phyloP scores from a whole-genome alignment of 305 asterid genomes.

The Euphrasia arctica region DNA sequence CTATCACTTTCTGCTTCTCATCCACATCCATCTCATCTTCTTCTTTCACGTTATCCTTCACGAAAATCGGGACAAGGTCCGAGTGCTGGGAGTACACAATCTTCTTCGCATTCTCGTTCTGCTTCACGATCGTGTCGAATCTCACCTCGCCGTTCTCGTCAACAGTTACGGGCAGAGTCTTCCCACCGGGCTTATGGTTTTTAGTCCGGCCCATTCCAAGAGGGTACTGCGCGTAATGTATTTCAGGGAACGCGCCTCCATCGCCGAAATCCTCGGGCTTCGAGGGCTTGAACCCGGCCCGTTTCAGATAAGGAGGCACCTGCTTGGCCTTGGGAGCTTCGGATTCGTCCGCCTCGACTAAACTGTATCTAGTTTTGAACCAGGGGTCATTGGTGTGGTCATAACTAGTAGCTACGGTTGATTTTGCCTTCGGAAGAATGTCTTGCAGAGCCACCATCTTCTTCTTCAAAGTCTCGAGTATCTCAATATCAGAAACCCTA shows the following conservation, averaged over 20 bases:
- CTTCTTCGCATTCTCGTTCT: constrained; percentile 52
- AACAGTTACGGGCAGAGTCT: constrained; percentile 3
- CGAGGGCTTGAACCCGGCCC: constrained; percentile 11
- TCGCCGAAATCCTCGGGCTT: constrained; percentile 12
- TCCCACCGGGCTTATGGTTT: constrained; percentile 4
- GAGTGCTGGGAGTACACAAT: constrained; percentile 71
- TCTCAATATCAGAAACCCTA: neutral
- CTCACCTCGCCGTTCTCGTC: neutral
- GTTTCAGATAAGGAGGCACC: constrained; percentile 12
- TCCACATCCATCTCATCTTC: constrained; percentile 66
- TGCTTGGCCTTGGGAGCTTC: neutral
- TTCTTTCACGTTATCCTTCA: constrained; percentile 46
- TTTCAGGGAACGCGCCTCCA: constrained; percentile 17
- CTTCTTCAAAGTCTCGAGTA: neutral
- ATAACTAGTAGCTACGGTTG: neutral
- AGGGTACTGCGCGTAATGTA: constrained; percentile 9
- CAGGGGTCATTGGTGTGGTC: constrained; percentile 16
- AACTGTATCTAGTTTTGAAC: constrained; percentile 10
- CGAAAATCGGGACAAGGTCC: constrained; percentile 71
- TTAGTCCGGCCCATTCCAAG: constrained; percentile 9
- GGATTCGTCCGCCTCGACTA: neutral
- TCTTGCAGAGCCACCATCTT: constrained; percentile 10
- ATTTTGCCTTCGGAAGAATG: constrained; percentile 13
- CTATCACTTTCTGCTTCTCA: constrained; percentile 74
- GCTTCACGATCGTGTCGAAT: constrained; percentile 6